phyloP scores from a whole-genome alignment of 2,329 filamentous ascomycete genomes.

The Nemania abortiva region DNA sequence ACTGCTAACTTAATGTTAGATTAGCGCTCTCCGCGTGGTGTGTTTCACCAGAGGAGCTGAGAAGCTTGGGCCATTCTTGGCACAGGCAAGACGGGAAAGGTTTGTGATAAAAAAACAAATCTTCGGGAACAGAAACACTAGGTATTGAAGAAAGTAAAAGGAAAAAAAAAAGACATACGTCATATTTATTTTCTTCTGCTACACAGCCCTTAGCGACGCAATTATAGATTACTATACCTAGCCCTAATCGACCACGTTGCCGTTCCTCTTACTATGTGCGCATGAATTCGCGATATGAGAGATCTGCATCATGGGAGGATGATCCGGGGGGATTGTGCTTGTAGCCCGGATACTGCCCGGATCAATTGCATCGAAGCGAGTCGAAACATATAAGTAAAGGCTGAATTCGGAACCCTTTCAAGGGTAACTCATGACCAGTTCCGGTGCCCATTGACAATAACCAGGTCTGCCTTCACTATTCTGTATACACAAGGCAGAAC shows the following conservation, averaged over 20 bases:
- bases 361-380: conserved; percentile 14
- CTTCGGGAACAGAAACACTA: background rate
- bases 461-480: background rate
- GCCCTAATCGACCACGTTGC: background rate
- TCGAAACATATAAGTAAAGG: background rate
- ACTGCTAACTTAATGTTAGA: background rate
- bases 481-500: background rate
- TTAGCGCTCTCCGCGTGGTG: conserved; percentile 15
- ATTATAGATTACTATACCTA: conserved; percentile 28
- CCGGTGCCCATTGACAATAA: background rate
- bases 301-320: conserved; percentile 22
- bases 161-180: background rate
- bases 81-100: conserved; percentile 2
- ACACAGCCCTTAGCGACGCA: conserved; percentile 2
- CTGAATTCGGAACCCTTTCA: conserved; percentile 9
- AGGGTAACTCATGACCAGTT: background rate
- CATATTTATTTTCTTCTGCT: conserved; percentile 15
- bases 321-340: background rate
- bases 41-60: conserved; percentile 26
- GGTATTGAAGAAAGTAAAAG: background rate
- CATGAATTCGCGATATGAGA: conserved; percentile 4
- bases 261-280: background rate
- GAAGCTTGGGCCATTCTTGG: conserved; percentile 16
- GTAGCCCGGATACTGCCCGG: background rate
- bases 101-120: conserved; percentile 1